These are phyloP conservation scores for Kluyveromyces marxianus DNA, from an alignment of 1,139 yeast genomes.

Conservation along the genomic window DNA sequence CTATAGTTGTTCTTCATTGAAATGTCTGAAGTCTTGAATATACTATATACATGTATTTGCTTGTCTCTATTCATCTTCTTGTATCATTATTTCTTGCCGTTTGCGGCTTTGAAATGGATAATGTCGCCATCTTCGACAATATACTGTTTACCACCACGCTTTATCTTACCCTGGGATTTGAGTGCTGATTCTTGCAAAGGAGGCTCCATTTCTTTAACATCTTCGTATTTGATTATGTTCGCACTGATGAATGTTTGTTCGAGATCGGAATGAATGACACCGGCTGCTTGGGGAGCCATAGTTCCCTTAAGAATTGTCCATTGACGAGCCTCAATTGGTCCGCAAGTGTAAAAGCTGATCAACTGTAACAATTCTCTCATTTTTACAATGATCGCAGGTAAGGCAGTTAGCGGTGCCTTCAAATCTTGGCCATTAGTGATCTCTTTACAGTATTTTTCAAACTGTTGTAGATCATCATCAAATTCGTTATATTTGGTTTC, in stretches of 20 bases:
- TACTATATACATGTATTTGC: background rate
- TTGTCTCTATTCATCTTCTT: background rate
- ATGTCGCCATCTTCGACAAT: constrained; percentile 74
- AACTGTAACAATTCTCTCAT: constrained; percentile 66
- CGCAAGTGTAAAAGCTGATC: constrained; percentile 87
- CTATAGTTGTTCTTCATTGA: too few relatives aligned
- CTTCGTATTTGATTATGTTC: constrained; percentile 53
- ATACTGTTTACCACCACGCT: constrained; percentile 64
- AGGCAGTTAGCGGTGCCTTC: constrained; percentile 23
- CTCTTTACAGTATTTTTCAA: constrained; percentile 15
- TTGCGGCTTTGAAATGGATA: constrained; percentile 48
- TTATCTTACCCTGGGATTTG: constrained; percentile 44
- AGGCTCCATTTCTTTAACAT: constrained; percentile 34
- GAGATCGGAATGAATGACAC: constrained; percentile 83
- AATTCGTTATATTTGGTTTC: constrained; percentile 40
- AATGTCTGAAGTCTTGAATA: too few relatives aligned
- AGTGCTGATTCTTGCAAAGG: constrained; percentile 30
- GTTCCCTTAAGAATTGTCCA: constrained; percentile 83
- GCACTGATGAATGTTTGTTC: constrained; percentile 80
- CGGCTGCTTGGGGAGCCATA: constrained; percentile 88
- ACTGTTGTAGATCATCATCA: constrained; percentile 20
- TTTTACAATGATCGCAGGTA: constrained; percentile 43
- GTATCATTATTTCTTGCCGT: constrained; percentile 27
- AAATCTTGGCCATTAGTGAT: constrained; percentile 28
- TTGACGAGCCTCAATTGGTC: constrained; percentile 82